These are phyloP conservation scores for Aureobasidium sp. DNA, from an alignment of 2,329 filamentous ascomycete genomes.

Conservation along the genomic window DNA sequence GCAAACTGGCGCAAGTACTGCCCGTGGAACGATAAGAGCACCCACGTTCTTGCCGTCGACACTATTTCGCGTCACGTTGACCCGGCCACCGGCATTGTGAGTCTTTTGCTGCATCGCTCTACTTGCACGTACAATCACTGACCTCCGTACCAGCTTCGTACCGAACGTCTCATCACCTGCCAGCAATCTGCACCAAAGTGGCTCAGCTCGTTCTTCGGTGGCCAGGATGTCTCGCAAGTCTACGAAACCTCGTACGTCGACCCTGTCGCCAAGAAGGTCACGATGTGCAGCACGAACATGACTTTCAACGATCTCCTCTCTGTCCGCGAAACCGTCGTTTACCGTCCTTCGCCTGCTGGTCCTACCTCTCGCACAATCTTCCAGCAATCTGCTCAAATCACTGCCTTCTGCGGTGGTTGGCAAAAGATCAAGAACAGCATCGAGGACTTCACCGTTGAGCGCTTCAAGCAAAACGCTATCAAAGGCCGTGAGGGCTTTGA, in stretches of 20 bases:
- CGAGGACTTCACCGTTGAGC: constrained; percentile 79
- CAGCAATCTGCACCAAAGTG: constrained; percentile 64
- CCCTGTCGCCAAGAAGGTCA: constrained; percentile 72
- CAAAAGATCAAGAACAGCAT: constrained; percentile 94
- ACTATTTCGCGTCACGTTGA: constrained; percentile 69
- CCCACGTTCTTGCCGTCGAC: constrained; percentile 92
- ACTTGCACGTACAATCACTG: constrained; percentile 4
- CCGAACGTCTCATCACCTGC: constrained; percentile 59
- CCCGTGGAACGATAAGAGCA: constrained; percentile 98
- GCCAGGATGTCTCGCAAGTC: constrained; percentile 73
- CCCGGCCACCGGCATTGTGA: constrained; percentile 55
- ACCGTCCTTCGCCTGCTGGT: constrained; percentile 49
- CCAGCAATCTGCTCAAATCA: constrained; percentile 83
- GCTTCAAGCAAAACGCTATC: constrained; percentile 84
- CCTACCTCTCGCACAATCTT: constrained; percentile 63
- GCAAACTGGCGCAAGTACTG: constrained; percentile 99
- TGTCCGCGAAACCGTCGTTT: constrained; percentile 87
- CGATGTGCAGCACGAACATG: constrained; percentile 93
- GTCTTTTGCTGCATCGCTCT: constrained; percentile 23
- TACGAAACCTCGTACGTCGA: constrained; percentile 97
- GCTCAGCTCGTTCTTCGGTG: constrained; percentile 72
- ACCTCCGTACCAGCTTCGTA: constrained; percentile 46
- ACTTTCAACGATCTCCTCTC: constrained; percentile 85
- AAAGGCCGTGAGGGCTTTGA: constrained; percentile 94
- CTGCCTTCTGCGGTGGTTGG: constrained; percentile 91